Percentiles rank a stretch among this genome's conserved stretches.
Conservation (phyloP, 345 rosid species). For the Murraya paniculata region DNA sequence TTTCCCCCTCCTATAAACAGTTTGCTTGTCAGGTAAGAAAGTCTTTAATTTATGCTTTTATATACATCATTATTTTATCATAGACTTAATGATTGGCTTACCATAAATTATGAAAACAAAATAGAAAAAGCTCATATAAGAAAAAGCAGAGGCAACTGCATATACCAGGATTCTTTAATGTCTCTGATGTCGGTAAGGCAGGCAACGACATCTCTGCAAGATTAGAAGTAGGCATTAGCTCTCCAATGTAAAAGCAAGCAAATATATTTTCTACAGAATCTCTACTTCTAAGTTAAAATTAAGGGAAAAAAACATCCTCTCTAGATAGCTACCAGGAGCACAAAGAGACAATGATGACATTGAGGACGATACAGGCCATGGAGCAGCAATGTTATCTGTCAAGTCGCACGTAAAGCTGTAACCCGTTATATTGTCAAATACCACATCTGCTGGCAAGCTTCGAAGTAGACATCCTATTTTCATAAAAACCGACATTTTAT, state of each 20-base stretch:
- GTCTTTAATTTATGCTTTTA: too few species aligned
- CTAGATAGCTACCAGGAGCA: conserved; percentile 68
- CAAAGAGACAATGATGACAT: conserved; percentile 82
- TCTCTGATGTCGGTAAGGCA: conserved; percentile 85
- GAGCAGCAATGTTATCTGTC: conserved; percentile 92
- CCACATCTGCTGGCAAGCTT: conserved; percentile 79
- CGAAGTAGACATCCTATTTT: conserved; percentile 79
- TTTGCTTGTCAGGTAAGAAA: too few species aligned
- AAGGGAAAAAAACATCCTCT: conserved; percentile 3
- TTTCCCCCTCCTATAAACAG: too few species aligned
- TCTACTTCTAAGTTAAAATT: not conserved
- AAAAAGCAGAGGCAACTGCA: conserved; percentile 2
- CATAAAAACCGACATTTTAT: conserved; percentile 14
- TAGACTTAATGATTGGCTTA: not conserved
- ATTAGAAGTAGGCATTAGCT: conserved; percentile 15
- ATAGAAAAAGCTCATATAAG: not conserved
- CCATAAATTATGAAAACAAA: not conserved
- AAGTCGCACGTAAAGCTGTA: conserved; percentile 93
- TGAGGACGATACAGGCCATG: conserved; percentile 94
- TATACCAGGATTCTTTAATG: conserved; percentile 64
- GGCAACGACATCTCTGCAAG: conserved; percentile 96
- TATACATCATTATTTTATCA: too few species aligned
- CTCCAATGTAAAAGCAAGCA: not conserved
- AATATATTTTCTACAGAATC: not conserved
- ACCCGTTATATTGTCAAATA: conserved; percentile 81